Conservation (phyloP, 2,329 filamentous ascomycete genomes). For the Seiridium cupressi region DNA sequence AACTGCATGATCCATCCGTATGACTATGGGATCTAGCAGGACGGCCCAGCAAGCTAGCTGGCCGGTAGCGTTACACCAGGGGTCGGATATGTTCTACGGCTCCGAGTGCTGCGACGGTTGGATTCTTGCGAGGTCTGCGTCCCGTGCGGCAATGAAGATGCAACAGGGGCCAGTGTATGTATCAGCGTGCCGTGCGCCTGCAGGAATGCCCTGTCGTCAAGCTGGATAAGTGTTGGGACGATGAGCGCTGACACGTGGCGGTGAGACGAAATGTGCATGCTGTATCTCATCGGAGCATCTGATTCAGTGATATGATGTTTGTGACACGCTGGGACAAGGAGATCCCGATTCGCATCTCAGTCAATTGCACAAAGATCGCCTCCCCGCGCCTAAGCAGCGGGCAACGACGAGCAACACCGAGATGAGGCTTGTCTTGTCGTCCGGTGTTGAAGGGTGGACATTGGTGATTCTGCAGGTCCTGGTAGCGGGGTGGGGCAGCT, state of each 20-base stretch:
- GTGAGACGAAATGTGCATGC: slow-evolving; percentile 1
- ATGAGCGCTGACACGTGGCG: neutral
- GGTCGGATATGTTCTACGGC: too few species aligned
- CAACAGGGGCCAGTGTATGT: too few species aligned
- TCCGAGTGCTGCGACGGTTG: neutral
- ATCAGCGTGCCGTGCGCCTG: neutral
- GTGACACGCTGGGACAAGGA: neutral
- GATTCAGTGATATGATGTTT: neutral
- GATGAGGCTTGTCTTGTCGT: too few species aligned
- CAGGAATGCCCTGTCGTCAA: neutral
- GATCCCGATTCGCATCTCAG: neutral
- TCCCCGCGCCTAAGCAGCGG: neutral
- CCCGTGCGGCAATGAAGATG: neutral
- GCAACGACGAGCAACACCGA: neutral
- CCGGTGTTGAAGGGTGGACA: neutral
- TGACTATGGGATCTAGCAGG: too few species aligned
- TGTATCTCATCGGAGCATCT: neutral
- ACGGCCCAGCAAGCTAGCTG: too few species aligned
- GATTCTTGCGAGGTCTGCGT: neutral
- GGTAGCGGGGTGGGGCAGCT: neutral
- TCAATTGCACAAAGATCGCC: neutral
- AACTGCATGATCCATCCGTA: too few species aligned
- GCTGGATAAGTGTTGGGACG: neutral
- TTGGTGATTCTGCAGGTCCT: neutral
- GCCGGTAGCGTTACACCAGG: too few species aligned